These are phyloP conservation scores for Fusarium sp. DNA, from an alignment of 2,329 filamentous ascomycete genomes.

Conservation along the genomic window DNA sequence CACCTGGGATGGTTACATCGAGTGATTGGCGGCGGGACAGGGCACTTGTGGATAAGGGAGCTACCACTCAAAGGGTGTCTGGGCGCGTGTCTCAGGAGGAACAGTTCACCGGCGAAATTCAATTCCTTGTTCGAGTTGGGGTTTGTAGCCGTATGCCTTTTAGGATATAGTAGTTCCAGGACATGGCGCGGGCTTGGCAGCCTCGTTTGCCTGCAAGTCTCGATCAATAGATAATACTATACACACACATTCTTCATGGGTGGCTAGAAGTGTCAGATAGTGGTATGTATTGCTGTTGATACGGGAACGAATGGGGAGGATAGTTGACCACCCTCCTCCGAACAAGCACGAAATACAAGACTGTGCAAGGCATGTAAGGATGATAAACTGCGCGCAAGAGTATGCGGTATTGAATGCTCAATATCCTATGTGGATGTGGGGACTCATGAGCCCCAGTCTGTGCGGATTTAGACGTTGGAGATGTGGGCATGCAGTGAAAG, in stretches of 20 bases:
- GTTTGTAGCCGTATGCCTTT: constrained; percentile 7
- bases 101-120: constrained; percentile 39
- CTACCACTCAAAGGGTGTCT: constrained; percentile 42
- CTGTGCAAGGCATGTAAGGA: constrained; percentile 34
- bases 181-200: constrained; percentile 28
- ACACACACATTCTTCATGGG: constrained; percentile 12
- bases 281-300: constrained; percentile 4
- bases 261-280: constrained; percentile 6
- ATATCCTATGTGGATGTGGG: constrained; percentile 1
- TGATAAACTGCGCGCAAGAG: constrained; percentile 31
- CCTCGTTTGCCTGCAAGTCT: constrained; percentile 31
- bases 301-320: constrained; percentile 26
- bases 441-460: constrained; percentile 22
- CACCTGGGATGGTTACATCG: constrained; percentile 43
- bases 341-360: constrained; percentile 8
- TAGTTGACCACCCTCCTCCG: constrained; percentile 20
- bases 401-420: background rate
- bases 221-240: constrained; percentile 25
- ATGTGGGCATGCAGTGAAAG: constrained; percentile 26
- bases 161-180: constrained; percentile 16
- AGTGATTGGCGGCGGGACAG: constrained; percentile 32
- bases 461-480: constrained; percentile 26
- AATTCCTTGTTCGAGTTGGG: constrained; percentile 30
- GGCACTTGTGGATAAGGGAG: constrained; percentile 32
- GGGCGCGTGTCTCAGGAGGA: constrained; percentile 42